Conservation (phyloP, 1,284 basidiomycete species). For the Heimioporus punctisporus region DNA sequence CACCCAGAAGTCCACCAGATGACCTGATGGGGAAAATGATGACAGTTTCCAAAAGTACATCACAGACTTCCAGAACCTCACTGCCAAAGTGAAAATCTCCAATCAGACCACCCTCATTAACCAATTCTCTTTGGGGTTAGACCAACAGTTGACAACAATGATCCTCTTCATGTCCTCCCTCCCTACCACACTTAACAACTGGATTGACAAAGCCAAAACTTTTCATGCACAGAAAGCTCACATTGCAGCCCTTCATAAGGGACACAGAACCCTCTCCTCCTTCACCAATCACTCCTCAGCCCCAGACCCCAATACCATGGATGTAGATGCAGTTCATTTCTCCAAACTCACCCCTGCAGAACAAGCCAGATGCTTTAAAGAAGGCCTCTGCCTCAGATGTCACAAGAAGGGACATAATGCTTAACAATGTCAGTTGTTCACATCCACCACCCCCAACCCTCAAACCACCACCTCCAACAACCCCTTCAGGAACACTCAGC, state of each 20-base stretch:
- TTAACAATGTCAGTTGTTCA: too few species aligned
- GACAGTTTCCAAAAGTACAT: neutral
- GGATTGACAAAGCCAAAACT: neutral
- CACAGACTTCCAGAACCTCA: too few species aligned
- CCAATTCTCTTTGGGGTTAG: neutral
- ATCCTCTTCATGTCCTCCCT: neutral
- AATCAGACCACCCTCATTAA: neutral
- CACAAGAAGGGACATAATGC: too few species aligned
- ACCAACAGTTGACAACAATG: neutral
- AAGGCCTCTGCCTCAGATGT: too few species aligned
- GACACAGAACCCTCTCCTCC: neutral
- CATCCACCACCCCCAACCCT: too few species aligned
- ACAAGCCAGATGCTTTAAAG: too few species aligned
- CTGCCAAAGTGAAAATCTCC: neutral
- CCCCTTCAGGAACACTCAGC: too few species aligned
- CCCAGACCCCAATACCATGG: too few species aligned
- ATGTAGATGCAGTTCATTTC: too few species aligned
- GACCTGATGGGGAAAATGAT: neutral
- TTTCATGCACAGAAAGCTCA: neutral
- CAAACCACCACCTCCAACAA: too few species aligned
- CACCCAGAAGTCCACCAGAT: neutral
- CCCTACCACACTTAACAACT: neutral
- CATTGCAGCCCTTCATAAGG: neutral
- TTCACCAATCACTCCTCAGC: too few species aligned
- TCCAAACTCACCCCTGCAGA: too few species aligned